Percentiles rank a stretch among this genome's conserved stretches.
Evolutionary conservation across 495 filamentous ascomycete species (phyloP).

Genomic region (Penicillium manginii): DNA sequence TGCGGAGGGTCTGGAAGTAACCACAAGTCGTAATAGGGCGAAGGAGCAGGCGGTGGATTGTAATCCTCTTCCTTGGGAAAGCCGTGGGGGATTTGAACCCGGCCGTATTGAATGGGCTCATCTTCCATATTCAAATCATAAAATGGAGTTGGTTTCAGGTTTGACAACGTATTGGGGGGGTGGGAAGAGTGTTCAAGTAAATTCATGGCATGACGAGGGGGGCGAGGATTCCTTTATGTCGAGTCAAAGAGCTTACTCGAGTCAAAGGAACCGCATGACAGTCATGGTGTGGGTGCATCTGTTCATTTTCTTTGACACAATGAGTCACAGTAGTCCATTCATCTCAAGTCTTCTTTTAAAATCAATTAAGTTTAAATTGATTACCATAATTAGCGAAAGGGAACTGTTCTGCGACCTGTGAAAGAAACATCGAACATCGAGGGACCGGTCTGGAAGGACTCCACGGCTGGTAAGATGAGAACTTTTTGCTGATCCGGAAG

Average conservation of each 20-base stretch:
- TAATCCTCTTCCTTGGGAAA: constrained; percentile 2
- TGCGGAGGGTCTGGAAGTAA: constrained; percentile 31
- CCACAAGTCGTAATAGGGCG: constrained; percentile 14
- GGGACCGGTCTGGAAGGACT: too few species aligned
- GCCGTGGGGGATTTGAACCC: not conserved
- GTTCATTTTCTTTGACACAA: not conserved
- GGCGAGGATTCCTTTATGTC: not conserved
- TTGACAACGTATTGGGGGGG: too few species aligned
- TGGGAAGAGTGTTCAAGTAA: too few species aligned
- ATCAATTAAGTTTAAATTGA: not conserved
- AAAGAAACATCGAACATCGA: too few species aligned
- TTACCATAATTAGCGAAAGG: not conserved
- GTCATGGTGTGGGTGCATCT: not conserved
- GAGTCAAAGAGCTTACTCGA: not conserved
- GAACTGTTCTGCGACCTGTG: not conserved
- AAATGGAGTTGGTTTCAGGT: too few species aligned
- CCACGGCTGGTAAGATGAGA: too few species aligned
- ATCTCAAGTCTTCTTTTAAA: not conserved
- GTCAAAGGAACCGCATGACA: not conserved
- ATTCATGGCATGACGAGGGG: not conserved
- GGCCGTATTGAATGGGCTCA: not conserved
- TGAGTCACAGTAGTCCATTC: not conserved
- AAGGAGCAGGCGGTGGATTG: constrained; percentile 6
- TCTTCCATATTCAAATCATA: not conserved
- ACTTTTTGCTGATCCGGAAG: too few species aligned